These are phyloP conservation scores for Rhodotorula toruloides DNA, from an alignment of 768 basidiomycete genomes.

Conservation along the genomic window DNA sequence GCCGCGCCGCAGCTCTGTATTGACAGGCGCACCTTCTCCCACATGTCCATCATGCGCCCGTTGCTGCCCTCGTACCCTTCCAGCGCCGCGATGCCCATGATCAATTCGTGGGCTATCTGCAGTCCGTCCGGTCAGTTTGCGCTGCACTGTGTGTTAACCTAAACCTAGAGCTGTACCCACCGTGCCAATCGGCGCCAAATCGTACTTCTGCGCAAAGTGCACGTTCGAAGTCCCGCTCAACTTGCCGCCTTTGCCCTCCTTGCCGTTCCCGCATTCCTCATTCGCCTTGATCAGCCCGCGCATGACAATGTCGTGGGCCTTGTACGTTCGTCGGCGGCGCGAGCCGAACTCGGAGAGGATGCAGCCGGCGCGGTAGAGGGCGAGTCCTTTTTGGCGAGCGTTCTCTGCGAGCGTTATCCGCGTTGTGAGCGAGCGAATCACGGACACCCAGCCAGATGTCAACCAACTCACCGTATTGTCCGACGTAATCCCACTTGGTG, in stretches of 20 bases:
- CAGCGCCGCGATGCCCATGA: constrained; percentile 56
- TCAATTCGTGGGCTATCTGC: constrained; percentile 51
- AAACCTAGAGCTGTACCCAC: not conserved
- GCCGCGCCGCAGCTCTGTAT: not conserved
- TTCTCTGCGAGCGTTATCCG: constrained; percentile 52
- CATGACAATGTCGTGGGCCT: constrained; percentile 72
- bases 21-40: constrained; percentile 61
- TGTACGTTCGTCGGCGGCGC: constrained; percentile 67
- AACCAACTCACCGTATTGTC: constrained; percentile 61
- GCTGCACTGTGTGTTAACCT: not conserved
- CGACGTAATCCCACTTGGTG: constrained; percentile 79
- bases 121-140: not conserved
- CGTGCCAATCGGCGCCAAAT: constrained; percentile 44
- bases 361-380: constrained; percentile 62
- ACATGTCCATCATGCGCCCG: constrained; percentile 66
- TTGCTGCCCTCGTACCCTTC: constrained; percentile 77
- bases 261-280: constrained; percentile 27
- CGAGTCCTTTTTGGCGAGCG: constrained; percentile 66
- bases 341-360: constrained; percentile 82
- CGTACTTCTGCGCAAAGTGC: constrained; percentile 60
- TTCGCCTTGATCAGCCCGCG: constrained; percentile 61
- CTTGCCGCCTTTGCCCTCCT: constrained; percentile 50
- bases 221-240: constrained; percentile 90
- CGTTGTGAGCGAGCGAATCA: too few species aligned
- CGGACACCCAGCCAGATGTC: not conserved